Base-by-base conservation (phyloP, 169 alveolate genomes). In the Cryptosporidium canis region DNA sequence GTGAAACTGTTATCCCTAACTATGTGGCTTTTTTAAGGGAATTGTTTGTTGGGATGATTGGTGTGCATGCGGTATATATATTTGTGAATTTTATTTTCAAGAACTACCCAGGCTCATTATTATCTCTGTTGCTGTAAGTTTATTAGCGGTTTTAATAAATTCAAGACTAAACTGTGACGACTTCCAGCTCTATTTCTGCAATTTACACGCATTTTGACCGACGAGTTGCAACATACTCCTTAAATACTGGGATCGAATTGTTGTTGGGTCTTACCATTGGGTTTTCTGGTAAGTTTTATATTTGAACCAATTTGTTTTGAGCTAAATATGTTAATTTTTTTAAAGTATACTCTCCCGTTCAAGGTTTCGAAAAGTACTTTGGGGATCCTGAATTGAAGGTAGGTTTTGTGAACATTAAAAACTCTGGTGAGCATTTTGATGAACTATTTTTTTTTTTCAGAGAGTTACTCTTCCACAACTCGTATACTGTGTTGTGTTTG, bases 211-310 rank as follows among this genome's bases (percentile, higher is more conserved):
- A 77, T 41, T 77, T 77, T 56, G 87, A 77, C 14, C 35, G 87
- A 77, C 55, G 87, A 77, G 70, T 77, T 43, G 87, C 87, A 14
- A 77, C 87, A 27, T 77, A 77, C 61, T 58, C 87, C 18, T 39
- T 77, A 21, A 77, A 77, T 77, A 48, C 47, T 1, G 87, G 65
- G n/a, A 33, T 77, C 6, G 77, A 77, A 39, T 33, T 77, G 4
- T 29, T 77, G 24, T 77, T 77, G 71, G 68, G 77, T 0, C 24
- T 61, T 56, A 41, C 87, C 6, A 77, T 77, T 35, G 70, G 77
- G 18, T 31, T 77, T 1, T 77, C 87, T 43, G 64, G 87, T 77
- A 77, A 77, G 72, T 77, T 55, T 31, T 55, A 58, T 37, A 39
- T 16, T 7, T 29, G 14, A 35, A 45, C 63, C 4, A 11, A 61